A percentile compares a stretch with the other conserved stretches of the same genome.
phyloP scores from a whole-genome alignment of 768 basidiomycete species.

The Termitomyces heimii region DNA sequence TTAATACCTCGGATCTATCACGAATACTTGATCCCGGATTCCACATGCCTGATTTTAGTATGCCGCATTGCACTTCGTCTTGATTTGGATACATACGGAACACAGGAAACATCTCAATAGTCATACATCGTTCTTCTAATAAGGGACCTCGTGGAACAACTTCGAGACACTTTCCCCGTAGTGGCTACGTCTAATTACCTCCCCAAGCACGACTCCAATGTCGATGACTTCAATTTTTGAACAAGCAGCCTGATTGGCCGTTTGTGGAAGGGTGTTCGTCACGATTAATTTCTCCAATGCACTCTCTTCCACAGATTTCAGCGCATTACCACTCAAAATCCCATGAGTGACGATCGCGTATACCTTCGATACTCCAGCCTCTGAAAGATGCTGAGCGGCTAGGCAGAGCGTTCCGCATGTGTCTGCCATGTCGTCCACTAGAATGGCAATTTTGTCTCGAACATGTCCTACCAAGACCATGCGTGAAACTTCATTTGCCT shows the following conservation, averaged over 20 bases:
- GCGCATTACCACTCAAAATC: conserved; percentile 86
- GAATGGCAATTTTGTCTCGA: conserved; percentile 85
- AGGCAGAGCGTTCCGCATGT: conserved; percentile 93
- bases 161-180: conserved; percentile 94
- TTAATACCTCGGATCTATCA: conserved; percentile 19
- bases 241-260: conserved; percentile 64
- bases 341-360: conserved; percentile 96
- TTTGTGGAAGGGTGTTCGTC: conserved; percentile 96
- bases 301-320: conserved; percentile 65
- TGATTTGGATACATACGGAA: conserved; percentile 11
- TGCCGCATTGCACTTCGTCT: conserved; percentile 6
- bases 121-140: conserved; percentile 35
- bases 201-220: conserved; percentile 90
- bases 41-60: conserved; percentile 10
- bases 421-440: conserved; percentile 99
- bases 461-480: conserved; percentile 96
- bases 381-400: conserved; percentile 82
- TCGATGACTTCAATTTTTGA: conserved; percentile 90
- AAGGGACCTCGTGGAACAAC: conserved; percentile 86
- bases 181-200: conserved; percentile 93
- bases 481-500: conserved; percentile 89
- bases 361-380: conserved; percentile 82
- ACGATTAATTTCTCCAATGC: conserved; percentile 92
- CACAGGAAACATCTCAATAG: neutral
- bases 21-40: conserved; percentile 11